Evolutionary conservation across 1,284 basidiomycete species (phyloP).

Genomic region (Cutaneotrichosporon cyanovorans): DNA sequence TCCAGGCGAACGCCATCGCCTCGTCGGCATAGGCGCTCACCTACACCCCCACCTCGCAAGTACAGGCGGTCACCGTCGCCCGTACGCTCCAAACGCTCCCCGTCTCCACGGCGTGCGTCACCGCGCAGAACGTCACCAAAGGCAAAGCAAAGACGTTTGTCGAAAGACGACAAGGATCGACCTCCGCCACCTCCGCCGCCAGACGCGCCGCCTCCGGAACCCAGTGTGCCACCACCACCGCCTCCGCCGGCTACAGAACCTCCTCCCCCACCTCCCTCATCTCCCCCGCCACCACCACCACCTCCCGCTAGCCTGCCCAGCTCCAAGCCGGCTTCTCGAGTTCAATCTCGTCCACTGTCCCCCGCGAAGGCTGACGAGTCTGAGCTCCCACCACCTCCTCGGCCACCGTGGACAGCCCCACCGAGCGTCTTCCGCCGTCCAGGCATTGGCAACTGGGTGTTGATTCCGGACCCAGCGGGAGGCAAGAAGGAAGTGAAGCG

Average conservation of each 20-base stretch:
- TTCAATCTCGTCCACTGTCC: constrained; percentile 11
- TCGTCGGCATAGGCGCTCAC: background rate
- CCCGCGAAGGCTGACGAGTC: background rate
- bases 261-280: constrained; percentile 18
- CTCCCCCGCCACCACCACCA: constrained; percentile 7
- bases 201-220: background rate
- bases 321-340: constrained; percentile 8
- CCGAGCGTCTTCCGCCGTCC: constrained; percentile 22
- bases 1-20: constrained; percentile 1
- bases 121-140: background rate
- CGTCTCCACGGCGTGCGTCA: constrained; percentile 1
- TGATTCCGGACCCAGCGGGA: constrained; percentile 16
- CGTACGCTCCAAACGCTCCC: background rate
- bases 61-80: background rate
- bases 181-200: constrained; percentile 2
- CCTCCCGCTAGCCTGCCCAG: constrained; percentile 23
- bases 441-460: constrained; percentile 26
- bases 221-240: background rate
- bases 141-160: background rate
- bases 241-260: background rate
- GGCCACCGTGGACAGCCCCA: constrained; percentile 17
- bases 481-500: constrained; percentile 28
- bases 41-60: background rate
- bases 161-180: too few relatives aligned
- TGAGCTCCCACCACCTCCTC: constrained; percentile 1